Evolutionary conservation across 2,329 filamentous ascomycete species (phyloP), one percentile per base, ranked within the genome.

Genomic region (Sporothrix curviconia): DNA sequence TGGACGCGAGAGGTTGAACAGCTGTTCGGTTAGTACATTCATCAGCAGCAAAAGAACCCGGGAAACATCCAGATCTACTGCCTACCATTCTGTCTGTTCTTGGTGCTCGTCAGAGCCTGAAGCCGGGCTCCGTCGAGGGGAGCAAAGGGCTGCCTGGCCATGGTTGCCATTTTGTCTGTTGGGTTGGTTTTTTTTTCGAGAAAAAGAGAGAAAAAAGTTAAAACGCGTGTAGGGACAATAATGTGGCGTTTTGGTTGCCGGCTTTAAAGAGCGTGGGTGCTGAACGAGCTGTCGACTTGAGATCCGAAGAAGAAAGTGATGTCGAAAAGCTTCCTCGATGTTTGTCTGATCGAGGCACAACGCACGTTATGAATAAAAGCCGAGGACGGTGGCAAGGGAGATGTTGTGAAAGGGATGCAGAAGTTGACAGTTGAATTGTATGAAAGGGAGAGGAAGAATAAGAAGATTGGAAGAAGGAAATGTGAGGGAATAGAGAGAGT

Each of bases 51-150:
- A 7, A 19, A 15, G 24, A 12, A n/a, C n/a, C n/a, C n/a, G n/a
- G n/a, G n/a, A 12, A 46, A 43, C 34, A 32, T 36, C 37, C 40
- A 14, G 22, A 57, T 76, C 80, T n/a, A n/a, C n/a, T n/a, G n/a
- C n/a, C 64, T 80, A 86, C 83, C 80, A 77, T 86, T 86, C 68
- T 92, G 88, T 71, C 85, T 79, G 71, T 92, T 92, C 77, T 91
- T 92, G 52, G 86, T 73, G 72, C 84, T 90, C 25, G 84, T 85
- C 65, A 92, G 76, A 62, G 77, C 83, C 70, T 90, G 86, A 25
- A 92, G 77, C 64, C 89, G 83, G 57, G 84, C 75, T 64, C 78
- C 79, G 68, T 89, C 83, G 56, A 92, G 77, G 50, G 85, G 85
- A 68, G 84, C 88, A 70, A 92, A 91, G 6, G 88, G 88, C 72